Evolutionary conservation across 495 filamentous ascomycete genomes (phyloP).

Genomic region (Talaromyces proteolyticus): DNA sequence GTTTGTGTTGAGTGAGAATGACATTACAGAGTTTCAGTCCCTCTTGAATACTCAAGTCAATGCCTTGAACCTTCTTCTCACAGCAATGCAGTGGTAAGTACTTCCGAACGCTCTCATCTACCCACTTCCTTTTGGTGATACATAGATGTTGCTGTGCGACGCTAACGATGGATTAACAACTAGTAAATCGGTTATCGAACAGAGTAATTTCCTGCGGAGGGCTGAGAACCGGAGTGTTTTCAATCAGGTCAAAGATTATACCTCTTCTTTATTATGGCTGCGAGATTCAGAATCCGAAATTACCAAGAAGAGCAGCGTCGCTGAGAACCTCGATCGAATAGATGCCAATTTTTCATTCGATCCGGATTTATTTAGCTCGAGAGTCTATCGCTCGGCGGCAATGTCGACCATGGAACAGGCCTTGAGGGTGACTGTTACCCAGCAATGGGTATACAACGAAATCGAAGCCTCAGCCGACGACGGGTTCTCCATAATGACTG

Average conservation of each 20-base stretch:
- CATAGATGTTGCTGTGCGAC: no score
- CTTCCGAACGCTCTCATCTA: no score
- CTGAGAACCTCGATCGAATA: background rate
- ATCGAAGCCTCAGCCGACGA: background rate
- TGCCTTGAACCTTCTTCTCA: constrained; percentile 15
- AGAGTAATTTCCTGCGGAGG: constrained; percentile 3
- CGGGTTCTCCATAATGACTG: background rate
- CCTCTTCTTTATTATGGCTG: constrained; percentile 9
- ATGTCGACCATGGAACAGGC: background rate
- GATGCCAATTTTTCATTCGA: constrained; percentile 5
- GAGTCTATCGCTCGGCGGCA: background rate
- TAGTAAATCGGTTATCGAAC: background rate
- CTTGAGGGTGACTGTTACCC: no score
- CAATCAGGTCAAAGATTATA: constrained; percentile 8
- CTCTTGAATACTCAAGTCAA: constrained; percentile 10
- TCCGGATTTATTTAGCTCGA: background rate
- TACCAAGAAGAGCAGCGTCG: background rate
- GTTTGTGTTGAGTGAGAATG: constrained; percentile 1
- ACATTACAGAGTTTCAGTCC: constrained; percentile 1
- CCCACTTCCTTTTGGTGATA: no score
- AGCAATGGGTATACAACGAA: no score
- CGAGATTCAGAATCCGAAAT: constrained; percentile 7
- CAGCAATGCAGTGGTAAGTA: constrained; percentile 9
- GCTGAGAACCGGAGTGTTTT: constrained; percentile 5
- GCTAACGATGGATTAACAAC: background rate